Conservation (phyloP, 176 grass and related monocot species). For the Musa acuminata region DNA sequence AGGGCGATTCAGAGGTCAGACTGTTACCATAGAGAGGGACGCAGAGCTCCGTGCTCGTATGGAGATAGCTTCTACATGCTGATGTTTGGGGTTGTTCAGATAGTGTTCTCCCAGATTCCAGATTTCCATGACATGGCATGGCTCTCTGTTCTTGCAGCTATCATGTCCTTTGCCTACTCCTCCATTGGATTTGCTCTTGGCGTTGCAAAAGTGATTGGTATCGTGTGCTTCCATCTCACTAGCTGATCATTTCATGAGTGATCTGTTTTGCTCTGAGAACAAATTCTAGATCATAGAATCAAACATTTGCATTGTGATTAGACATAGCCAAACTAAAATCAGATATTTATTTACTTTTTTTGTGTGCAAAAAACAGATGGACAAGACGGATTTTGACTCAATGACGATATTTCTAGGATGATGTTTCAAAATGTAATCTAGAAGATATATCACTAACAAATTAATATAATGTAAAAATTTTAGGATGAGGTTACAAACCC, state of each 20-base stretch:
- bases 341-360: too few relatives aligned
- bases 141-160: constrained; percentile 65
- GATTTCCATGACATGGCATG: constrained; percentile 77
- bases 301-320: neutral
- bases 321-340: too few relatives aligned
- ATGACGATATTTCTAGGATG: too few relatives aligned
- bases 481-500: too few relatives aligned
- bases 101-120: constrained; percentile 66
- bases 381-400: too few relatives aligned
- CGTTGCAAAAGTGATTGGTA: constrained; percentile 54
- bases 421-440: too few relatives aligned
- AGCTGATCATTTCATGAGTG: too few relatives aligned
- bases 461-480: too few relatives aligned
- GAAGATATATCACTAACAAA: too few relatives aligned
- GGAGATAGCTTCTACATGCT: constrained; percentile 49
- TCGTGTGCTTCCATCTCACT: neutral
- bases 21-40: constrained; percentile 58
- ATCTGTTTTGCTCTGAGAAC: neutral
- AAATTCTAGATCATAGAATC: neutral
- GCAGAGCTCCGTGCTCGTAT: constrained; percentile 40
- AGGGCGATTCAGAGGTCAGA: constrained; percentile 61
- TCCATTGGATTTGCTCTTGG: constrained; percentile 60
- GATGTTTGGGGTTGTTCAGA: constrained; percentile 47
- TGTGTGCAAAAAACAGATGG: too few relatives aligned
- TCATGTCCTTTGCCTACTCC: constrained; percentile 80